Evolutionary conservation across 2,329 filamentous ascomycete species (phyloP).

Genomic region (Samsoniella hepiali): DNA sequence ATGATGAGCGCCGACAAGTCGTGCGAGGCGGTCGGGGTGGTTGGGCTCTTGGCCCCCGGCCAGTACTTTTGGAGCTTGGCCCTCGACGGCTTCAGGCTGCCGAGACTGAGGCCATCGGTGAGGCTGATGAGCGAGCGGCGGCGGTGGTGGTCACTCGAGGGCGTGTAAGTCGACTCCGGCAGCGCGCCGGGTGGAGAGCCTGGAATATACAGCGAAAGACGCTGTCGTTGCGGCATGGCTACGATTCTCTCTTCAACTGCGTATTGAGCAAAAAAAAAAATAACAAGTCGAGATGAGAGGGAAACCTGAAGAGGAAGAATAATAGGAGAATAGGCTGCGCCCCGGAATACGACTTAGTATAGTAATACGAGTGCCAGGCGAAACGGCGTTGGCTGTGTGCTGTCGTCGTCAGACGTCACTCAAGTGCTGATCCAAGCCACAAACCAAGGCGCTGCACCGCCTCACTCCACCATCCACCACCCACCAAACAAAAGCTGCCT

Average conservation of each 20-base stretch:
- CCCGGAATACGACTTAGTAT: background rate
- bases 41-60: slow-evolving; percentile 11
- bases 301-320: background rate
- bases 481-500: background rate
- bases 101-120: slow-evolving; percentile 4
- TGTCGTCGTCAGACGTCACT: slow-evolving; percentile 8
- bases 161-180: slow-evolving; percentile 13
- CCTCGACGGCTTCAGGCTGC: slow-evolving; percentile 6
- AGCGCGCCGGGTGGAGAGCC: slow-evolving; percentile 6
- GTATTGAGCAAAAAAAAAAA: background rate
- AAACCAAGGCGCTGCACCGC: slow-evolving; percentile 14
- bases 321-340: background rate
- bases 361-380: slow-evolving; percentile 2
- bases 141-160: slow-evolving; percentile 16
- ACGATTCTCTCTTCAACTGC: background rate
- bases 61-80: slow-evolving; percentile 5
- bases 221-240: slow-evolving; percentile 5
- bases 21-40: background rate
- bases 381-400: background rate
- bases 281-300: background rate
- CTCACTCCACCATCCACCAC: background rate
- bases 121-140: slow-evolving; percentile 18
- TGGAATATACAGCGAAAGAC: slow-evolving; percentile 9
- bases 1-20: slow-evolving; percentile 6
- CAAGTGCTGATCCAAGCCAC: slow-evolving; percentile 16